Base-by-base conservation (phyloP, 1,139 yeast genomes). In the Nakaseomyces delphensis region DNA sequence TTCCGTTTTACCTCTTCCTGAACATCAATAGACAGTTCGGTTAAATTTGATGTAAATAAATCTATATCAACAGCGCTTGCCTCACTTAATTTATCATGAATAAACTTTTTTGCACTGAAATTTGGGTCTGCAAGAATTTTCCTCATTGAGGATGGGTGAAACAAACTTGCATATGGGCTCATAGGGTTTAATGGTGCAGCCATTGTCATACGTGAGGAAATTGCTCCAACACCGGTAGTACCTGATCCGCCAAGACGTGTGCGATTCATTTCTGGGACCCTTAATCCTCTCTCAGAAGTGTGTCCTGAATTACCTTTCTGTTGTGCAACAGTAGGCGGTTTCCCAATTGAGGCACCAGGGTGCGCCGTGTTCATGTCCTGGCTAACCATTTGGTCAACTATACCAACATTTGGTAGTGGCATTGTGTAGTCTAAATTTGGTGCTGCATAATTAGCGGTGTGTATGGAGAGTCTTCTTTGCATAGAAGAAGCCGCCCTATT, bases 31-130 rank as follows among this genome's bases (percentile, higher is more conserved):
- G 77, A 74, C 53, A 83, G 71, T 36, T 70, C 66, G 3, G 67
- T 56, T 48, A 86, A 68, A 42, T 71, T 71, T 30, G 78, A 75
- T 43, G 79, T 79, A 60, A 81, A 84, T 45, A 74, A 77, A 50
- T 83, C 86, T 36, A 86, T 79, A 48, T 81, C 86, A 1, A 77
- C 68, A 1, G 91, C 89, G 2, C 82, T 74, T 0, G 89, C 87
- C 44, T 76, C 76, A 13, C 76, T 67, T 45, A 83, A 60, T 45
- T 77, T 75, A 7, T 68, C 65, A 13, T 71, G 67, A 13, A 83
- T 76, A 54, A 73, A 78, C 4, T 63, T 52, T 39, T 70, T 71
- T 2, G 83, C 76, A 48, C 73, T 68, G 47, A 73, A 73, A 7
- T 60, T 48, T 2, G 66, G 62, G 27, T 65, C 64, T 3, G 63